Base-by-base conservation (phyloP, 2,329 filamentous ascomycete genomes). In the Xylaria sp. region DNA sequence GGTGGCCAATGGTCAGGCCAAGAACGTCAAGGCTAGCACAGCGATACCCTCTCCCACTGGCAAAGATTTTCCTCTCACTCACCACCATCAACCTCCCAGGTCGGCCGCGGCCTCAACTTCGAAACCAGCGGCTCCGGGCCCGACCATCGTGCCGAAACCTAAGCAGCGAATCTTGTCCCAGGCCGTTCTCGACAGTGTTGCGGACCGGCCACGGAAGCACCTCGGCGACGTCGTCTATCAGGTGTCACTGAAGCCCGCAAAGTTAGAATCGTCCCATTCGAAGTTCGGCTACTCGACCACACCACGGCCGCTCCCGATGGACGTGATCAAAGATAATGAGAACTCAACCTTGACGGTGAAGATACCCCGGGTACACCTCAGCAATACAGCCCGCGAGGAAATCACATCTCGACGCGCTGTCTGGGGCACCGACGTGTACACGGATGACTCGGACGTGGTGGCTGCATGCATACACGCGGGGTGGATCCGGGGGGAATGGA, bases 381-480 rank as follows among this genome's bases (percentile, higher is more conserved):
- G 83, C 7, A 72, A 84, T 0, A 74, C 79, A 7, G 84, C 89
- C 20, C 83, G 93, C 24, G 90, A 94, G 68, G 90, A 95, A 62
- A 92, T 97, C 47, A 95, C 92, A 9, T 76, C 85, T 7, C 84
- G 91, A 29, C 83, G 89, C 18, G 90, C 90, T 7, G 72, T 99
- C 0, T 99, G 93, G 92, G 94, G 94, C 1, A 94, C 91, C 0
- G 92, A 95, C 37, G 83, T 99, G 6, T 97, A 97, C 69, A 96
- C 92, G 0, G 94, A 99, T 64, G 94, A 99, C 72, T 96, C 92
- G 0, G 94, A 99, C 68, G 86, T 94, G 0, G 82, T 99, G 20
- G 93, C 92, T 0, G 92, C 93, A 2, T 93, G 92, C 55, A 93
- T 99, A 42, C 94, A 99, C 70, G 87, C 87, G 1, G 94, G 94